Conservation (phyloP, 306 rosid species). For the Ormosia emarginata region DNA sequence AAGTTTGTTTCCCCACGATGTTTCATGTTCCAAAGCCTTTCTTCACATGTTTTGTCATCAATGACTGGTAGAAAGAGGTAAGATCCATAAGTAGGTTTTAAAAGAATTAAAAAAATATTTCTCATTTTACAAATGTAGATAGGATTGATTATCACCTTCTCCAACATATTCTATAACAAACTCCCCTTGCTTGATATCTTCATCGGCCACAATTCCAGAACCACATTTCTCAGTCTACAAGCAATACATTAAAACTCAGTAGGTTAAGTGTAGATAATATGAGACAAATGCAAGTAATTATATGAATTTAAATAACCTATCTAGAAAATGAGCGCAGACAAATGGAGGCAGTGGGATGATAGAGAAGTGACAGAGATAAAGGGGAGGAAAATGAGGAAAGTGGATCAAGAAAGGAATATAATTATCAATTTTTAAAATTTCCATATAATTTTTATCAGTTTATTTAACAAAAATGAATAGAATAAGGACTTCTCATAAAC, state of each 20-base stretch:
- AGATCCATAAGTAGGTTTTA: conserved; percentile 19
- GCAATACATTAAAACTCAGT: conserved; percentile 27
- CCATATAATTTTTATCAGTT: neutral
- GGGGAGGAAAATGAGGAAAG: neutral
- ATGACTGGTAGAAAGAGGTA: conserved; percentile 56
- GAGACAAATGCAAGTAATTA: neutral
- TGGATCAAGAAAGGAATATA: neutral
- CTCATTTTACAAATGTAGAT: neutral
- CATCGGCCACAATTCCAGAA: conserved; percentile 84
- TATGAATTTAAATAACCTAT: neutral
- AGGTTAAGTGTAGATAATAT: neutral
- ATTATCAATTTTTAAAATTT: neutral
- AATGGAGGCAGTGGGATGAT: neutral
- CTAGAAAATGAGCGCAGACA: neutral
- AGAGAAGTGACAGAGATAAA: neutral
- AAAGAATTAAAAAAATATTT: neutral
- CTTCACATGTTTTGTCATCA: conserved; percentile 91
- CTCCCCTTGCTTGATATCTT: conserved; percentile 86
- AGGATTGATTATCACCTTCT: conserved; percentile 54
- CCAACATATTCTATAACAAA: conserved; percentile 95
- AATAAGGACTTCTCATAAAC: neutral
- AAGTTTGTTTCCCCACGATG: conserved; percentile 94
- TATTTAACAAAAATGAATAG: neutral
- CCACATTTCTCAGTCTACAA: conserved; percentile 97
- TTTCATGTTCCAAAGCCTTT: conserved; percentile 97